Base-by-base conservation (phyloP, 805 yeast genomes). In the Lipomyces sp. region DNA sequence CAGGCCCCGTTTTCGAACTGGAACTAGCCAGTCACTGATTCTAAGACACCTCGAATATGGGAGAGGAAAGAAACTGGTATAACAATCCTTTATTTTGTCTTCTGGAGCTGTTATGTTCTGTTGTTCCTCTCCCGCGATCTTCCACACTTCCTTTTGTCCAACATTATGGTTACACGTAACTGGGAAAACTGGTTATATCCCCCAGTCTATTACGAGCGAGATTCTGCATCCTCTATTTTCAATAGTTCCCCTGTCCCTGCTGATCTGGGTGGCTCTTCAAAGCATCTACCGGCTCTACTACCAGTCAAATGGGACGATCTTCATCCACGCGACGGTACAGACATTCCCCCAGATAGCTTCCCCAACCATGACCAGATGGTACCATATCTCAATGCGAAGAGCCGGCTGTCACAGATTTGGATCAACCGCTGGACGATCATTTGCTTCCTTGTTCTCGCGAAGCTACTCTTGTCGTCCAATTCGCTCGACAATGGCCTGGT, bases 361-460 rank as follows among this genome's bases (percentile, higher is more conserved):
- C 59, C 59, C 13, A 57, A 47, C 39, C 44, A 39, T 14, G n/a
- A 39, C 16, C 42, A 32, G 3, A n/a, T 23, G 10, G 45, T 61
- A 4, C 63, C 67, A 5, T 65, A 65, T 28, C 19, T 67, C n/a
- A 67, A 67, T 14, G 51, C 64, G 2, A 43, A 53, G 16, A 70
- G 67, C 1, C 51, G 70, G n/a, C 45, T 68, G 1, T 60, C 69
- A 0, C 74, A 69, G 43, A 62, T 63, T 1, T 67, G 68, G 69
- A 36, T 86, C 19, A 85, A 87, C 62, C 76, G 80, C 51, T 79
- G 78, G 61, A 76, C 95, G 0, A 51, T 89, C 0, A 61, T 79
- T 1, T 51, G 83, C 13, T 57, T 79, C 0, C 64, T 91, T 1
- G 70, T 84, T 8, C 68, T 81, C 1, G 55, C 86, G 2, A 88